These are phyloP conservation scores for Orbilia blumenaviensis DNA, from an alignment of 2,329 filamentous ascomycete genomes.

Conservation along the genomic window DNA sequence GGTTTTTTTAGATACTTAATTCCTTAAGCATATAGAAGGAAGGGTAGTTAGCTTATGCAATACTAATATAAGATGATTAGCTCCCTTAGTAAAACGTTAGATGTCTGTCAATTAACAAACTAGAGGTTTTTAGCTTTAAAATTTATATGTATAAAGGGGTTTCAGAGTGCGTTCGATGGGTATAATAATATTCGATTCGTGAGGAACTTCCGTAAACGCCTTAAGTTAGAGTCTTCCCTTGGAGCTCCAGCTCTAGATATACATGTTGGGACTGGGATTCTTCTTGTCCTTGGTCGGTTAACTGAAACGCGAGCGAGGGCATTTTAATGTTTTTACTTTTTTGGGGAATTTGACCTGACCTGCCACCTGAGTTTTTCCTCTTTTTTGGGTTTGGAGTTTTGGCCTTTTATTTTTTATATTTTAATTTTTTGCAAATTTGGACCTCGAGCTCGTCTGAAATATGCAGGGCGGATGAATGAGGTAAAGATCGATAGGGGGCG, in stretches of 20 bases:
- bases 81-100: too few species aligned
- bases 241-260: too few species aligned
- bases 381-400: background rate
- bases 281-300: slow-evolving; percentile 4
- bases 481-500: background rate
- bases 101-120: too few species aligned
- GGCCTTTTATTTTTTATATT: background rate
- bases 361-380: slow-evolving; percentile 34
- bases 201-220: background rate
- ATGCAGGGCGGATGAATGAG: slow-evolving; percentile 1
- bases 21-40: too few species aligned
- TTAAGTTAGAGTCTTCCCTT: background rate
- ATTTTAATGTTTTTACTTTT: too few species aligned
- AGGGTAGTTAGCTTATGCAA: too few species aligned
- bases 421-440: background rate
- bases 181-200: background rate
- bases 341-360: too few species aligned
- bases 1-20: too few species aligned
- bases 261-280: background rate
- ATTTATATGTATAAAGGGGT: background rate
- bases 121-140: too few species aligned
- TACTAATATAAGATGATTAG: too few species aligned
- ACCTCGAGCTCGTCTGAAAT: slow-evolving; percentile 14
- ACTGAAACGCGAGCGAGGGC: slow-evolving; percentile 14
- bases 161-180: slow-evolving; percentile 5